Conservation (phyloP, 768 basidiomycete species). For the Tulasnella calospora region DNA sequence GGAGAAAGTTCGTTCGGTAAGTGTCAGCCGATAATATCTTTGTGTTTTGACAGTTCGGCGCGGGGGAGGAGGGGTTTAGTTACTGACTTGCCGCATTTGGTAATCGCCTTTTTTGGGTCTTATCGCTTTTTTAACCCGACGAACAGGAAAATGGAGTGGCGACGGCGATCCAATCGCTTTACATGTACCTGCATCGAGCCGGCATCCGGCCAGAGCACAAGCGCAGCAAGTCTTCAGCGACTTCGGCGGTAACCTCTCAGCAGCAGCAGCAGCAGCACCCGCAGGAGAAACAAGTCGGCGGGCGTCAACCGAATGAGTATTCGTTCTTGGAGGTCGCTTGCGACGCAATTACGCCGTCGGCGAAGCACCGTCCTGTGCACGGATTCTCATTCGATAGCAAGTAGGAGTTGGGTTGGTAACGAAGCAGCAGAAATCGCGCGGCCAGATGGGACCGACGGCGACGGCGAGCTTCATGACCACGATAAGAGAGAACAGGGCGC, state of each 20-base stretch:
- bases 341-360: neutral
- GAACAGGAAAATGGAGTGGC: constrained; percentile 55
- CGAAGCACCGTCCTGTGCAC: neutral
- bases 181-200: constrained; percentile 48
- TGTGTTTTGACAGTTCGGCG: neutral
- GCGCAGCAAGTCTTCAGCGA: constrained; percentile 7
- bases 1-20: constrained; percentile 43
- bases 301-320: neutral
- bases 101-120: neutral
- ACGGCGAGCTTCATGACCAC: neutral
- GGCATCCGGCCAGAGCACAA: constrained; percentile 22
- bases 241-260: neutral
- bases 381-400: neutral
- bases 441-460: neutral
- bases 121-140: neutral
- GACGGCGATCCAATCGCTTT: constrained; percentile 53
- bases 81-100: neutral
- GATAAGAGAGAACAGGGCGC: neutral
- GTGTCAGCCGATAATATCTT: constrained; percentile 24
- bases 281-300: neutral
- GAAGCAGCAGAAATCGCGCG: neutral
- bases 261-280: neutral
- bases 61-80: neutral
- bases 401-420: neutral
- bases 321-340: neutral